Percentiles rank a stretch among this genome's conserved stretches.
Evolutionary conservation across 345 rosid species (phyloP).

Genomic region (Salix arbutifolia): DNA sequence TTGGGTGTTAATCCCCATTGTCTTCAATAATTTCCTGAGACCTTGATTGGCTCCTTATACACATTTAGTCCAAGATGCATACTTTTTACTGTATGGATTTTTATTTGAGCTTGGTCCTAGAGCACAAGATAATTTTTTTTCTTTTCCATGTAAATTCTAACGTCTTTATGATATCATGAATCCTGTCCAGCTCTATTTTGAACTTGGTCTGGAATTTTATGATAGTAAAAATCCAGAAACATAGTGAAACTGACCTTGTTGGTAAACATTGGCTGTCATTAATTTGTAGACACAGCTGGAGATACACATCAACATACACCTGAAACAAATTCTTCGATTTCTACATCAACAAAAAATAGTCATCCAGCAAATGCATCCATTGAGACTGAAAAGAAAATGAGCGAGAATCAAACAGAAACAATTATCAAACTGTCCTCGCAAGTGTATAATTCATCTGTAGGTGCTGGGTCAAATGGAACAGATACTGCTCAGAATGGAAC

Average conservation of each 20-base stretch:
- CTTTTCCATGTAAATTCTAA: not conserved
- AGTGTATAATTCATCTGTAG: constrained; percentile 1
- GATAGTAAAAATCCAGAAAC: not conserved
- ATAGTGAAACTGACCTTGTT: not conserved
- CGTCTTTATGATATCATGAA: not conserved
- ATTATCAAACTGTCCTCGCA: constrained; percentile 17
- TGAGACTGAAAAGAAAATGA: constrained; percentile 36
- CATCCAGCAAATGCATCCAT: constrained; percentile 33
- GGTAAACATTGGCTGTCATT: constrained; percentile 21
- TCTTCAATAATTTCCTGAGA: not conserved
- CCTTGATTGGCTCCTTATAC: not conserved
- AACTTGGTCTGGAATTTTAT: not conserved
- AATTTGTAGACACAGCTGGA: constrained; percentile 40
- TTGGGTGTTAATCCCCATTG: not conserved
- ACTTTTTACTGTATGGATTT: not conserved
- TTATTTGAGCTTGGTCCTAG: not conserved
- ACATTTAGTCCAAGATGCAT: not conserved
- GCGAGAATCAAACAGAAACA: constrained; percentile 34
- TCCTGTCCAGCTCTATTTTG: not conserved
- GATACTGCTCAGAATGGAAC: constrained; percentile 16
- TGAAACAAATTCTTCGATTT: constrained; percentile 37
- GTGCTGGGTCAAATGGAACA: constrained; percentile 24
- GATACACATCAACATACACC: constrained; percentile 35
- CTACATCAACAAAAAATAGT: constrained; percentile 32
- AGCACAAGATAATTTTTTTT: not conserved